Conservation (phyloP, 202 grass and related monocot genomes). For the Elaeis oleifera region DNA sequence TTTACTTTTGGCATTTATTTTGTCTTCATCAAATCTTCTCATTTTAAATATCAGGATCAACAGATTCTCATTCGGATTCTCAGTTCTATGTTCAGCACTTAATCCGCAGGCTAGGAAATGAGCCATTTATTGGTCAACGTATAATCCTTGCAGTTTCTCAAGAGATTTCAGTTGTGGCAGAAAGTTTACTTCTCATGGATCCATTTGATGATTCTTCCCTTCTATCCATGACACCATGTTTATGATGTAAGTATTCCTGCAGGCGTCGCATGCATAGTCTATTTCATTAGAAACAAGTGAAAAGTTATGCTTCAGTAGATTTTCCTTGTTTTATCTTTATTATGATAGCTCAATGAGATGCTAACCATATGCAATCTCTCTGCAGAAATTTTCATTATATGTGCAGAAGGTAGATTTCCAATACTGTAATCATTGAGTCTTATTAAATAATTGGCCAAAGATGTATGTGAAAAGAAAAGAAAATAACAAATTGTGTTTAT, state of each 20-base stretch:
- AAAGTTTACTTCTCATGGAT: slow-evolving; percentile 65
- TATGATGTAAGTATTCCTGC: slow-evolving; percentile 53
- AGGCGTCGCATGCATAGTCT: neutral
- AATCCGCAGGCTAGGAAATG: slow-evolving; percentile 65
- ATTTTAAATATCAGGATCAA: slow-evolving; percentile 34
- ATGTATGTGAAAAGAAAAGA: too few relatives aligned
- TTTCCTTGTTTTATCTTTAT: neutral
- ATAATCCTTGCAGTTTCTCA: slow-evolving; percentile 74
- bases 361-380: too few relatives aligned
- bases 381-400: too few relatives aligned
- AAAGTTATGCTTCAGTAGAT: neutral
- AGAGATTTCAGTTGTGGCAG: slow-evolving; percentile 59
- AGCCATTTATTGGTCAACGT: slow-evolving; percentile 66
- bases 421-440: too few relatives aligned
- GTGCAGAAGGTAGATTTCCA: too few relatives aligned
- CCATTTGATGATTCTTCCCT: slow-evolving; percentile 75
- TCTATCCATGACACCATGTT: slow-evolving; percentile 73
- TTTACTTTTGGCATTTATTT: too few relatives aligned
- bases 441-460: too few relatives aligned
- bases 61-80: slow-evolving; percentile 44
- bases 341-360: neutral
- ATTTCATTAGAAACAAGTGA: too few relatives aligned
- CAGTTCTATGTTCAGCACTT: slow-evolving; percentile 74
- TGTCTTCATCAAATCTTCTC: too few relatives aligned
- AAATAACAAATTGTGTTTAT: too few relatives aligned